Conservation (phyloP, 805 yeast genomes). For the Teunomyces gatunensis region DNA sequence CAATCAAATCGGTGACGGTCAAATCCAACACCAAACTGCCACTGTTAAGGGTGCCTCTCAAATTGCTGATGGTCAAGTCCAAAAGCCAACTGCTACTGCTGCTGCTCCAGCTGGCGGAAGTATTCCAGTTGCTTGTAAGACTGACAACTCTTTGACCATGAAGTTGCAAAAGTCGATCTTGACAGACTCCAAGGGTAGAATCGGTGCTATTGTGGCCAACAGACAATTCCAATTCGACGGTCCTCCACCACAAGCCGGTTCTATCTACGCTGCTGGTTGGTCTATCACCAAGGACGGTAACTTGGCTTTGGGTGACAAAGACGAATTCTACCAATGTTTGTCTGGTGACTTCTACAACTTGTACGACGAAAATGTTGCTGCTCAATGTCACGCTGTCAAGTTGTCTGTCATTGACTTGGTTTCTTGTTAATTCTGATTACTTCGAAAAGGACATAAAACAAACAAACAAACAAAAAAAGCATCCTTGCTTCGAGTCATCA, state of each 20-base stretch:
- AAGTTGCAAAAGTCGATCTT: constrained; percentile 50
- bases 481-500: constrained; percentile 1
- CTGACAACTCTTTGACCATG: constrained; percentile 49
- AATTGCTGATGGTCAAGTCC: constrained; percentile 33
- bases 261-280: constrained; percentile 33
- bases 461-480: neutral
- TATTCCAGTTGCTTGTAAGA: constrained; percentile 18
- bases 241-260: constrained; percentile 69
- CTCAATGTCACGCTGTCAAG: constrained; percentile 53
- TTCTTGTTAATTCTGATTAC: constrained; percentile 38
- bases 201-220: constrained; percentile 79
- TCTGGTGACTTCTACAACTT: constrained; percentile 79
- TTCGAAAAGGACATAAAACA: neutral
- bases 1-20: constrained; percentile 23
- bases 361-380: constrained; percentile 62
- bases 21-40: constrained; percentile 24
- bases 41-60: constrained; percentile 24
- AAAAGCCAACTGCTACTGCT: constrained; percentile 14
- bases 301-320: constrained; percentile 61
- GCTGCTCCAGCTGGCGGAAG: constrained; percentile 5
- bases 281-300: constrained; percentile 45
- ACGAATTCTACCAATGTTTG: constrained; percentile 68
- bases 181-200: constrained; percentile 60
- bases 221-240: constrained; percentile 80
- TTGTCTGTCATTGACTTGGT: constrained; percentile 59